phyloP scores from a whole-genome alignment of 306 rosid genomes.

The Inga oerstediana region DNA sequence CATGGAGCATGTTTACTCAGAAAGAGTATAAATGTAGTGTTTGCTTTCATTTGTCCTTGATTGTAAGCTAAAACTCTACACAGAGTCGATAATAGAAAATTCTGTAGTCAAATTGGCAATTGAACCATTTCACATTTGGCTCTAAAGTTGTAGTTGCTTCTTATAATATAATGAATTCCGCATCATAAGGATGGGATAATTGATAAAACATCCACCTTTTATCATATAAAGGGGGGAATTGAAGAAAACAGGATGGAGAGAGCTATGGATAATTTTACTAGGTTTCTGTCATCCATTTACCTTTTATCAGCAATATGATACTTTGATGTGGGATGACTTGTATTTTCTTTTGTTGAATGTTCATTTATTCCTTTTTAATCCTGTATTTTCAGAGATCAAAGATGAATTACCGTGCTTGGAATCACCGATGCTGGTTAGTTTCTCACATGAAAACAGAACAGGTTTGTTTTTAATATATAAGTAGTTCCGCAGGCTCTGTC shows the following conservation, averaged over 20 bases:
- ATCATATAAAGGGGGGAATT: neutral
- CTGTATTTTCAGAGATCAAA: constrained; percentile 67
- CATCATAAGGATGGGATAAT: constrained; percentile 10
- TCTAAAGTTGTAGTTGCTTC: neutral
- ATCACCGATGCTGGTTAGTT: constrained; percentile 85
- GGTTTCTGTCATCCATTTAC: constrained; percentile 14
- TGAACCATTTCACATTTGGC: constrained; percentile 16
- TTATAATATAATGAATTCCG: constrained; percentile 12
- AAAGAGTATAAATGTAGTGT: constrained; percentile 11
- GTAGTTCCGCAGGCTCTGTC: neutral
- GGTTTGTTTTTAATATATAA: constrained; percentile 42
- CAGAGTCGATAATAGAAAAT: neutral
- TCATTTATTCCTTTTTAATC: constrained; percentile 28
- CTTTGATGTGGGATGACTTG: constrained; percentile 9
- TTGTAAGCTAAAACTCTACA: neutral
- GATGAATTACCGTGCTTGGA: constrained; percentile 98
- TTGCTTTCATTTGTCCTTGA: neutral
- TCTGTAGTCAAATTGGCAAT: constrained; percentile 14
- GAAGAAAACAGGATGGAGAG: neutral
- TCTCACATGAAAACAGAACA: constrained; percentile 68
- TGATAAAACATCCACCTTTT: neutral
- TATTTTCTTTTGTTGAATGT: constrained; percentile 22
- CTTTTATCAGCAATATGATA: constrained; percentile 7
- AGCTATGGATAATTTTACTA: constrained; percentile 18
- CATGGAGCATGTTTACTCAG: constrained; percentile 17